Percentiles rank a stretch among this genome's conserved stretches.
phyloP scores from a whole-genome alignment of 768 basidiomycete species.

The Leccinellum rugosiceps region DNA sequence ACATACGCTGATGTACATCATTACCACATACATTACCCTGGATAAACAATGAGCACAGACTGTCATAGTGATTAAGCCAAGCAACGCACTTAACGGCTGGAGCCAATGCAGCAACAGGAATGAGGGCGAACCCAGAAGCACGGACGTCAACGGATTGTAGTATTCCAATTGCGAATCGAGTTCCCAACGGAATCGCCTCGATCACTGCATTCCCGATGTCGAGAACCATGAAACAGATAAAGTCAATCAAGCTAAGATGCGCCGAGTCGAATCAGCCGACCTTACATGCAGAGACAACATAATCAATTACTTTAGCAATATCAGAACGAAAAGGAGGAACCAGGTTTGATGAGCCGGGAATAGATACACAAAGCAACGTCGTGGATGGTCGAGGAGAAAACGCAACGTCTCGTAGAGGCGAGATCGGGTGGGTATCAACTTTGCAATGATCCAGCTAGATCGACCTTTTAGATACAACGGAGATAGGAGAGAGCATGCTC shows the following conservation, averaged over 20 bases:
- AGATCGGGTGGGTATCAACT: conserved; percentile 55
- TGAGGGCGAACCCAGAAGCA: conserved; percentile 82
- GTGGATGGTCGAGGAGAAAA: conserved; percentile 93
- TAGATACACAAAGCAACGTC: conserved; percentile 86
- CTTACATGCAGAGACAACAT: not conserved
- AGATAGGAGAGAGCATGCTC: conserved; percentile 25
- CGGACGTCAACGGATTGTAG: conserved; percentile 81
- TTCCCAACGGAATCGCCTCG: conserved; percentile 63
- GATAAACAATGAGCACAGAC: not conserved
- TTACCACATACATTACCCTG: conserved; percentile 83
- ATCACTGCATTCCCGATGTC: conserved; percentile 80
- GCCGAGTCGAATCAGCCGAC: not conserved
- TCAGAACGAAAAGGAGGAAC: conserved; percentile 73
- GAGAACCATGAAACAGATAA: conserved; percentile 84
- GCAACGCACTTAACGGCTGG: conserved; percentile 80
- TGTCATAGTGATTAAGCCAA: not conserved
- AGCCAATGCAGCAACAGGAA: conserved; percentile 68
- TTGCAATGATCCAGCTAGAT: conserved; percentile 70
- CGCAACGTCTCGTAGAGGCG: conserved; percentile 74
- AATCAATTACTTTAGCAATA: conserved; percentile 57
- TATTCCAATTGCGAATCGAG: conserved; percentile 68
- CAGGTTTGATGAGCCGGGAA: conserved; percentile 94
- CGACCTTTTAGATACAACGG: conserved; percentile 1
- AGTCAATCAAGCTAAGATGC: conserved; percentile 65
- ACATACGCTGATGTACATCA: conserved; percentile 93